Base-by-base conservation (phyloP, 2,329 filamentous ascomycete genomes). In the Spiromastix sp. region DNA sequence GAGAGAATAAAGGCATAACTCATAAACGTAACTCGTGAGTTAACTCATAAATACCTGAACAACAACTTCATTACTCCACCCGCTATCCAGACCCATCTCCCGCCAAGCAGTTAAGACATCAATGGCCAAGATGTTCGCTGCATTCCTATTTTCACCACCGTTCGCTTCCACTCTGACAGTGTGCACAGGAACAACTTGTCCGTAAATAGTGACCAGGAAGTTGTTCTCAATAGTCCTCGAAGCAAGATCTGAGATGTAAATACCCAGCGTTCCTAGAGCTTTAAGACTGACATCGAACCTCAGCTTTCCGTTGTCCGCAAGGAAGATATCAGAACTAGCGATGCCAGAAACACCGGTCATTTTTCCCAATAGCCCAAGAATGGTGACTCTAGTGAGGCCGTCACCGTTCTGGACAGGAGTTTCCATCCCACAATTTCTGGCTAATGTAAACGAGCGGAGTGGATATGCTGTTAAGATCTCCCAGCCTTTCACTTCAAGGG, bases 271-370 rank as follows among this genome's bases (percentile, higher is more conserved):
- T 0, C 89, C 89, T 2, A 95, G 61, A 0, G 86, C 86, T 54
- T 93, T 95, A 27, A 95, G 54, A 10, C 70, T 73, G 1, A 81
- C 74, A 48, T 77, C 74, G 9, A 93, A 60, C 5, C 74, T 59
- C 13, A 91, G 60, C 11, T 75, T 51, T 8, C 77, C 76, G 38
- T 74, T 79, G 5, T 69, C 64, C 22, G 71, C 60, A 46, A 78
- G 54, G 21, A 70, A 70, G 29, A 79, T 70, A 18, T 72, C 67
- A n/a, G 66, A 78, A 24, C 66, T 68, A 1, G 80, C 64, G 5
- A 94, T 70, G 0, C 85, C 86, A 1, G 85, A 86, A 1, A 80
- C 77, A 0, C 86, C 89, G 0, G 85, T 85, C 83, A 96, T 93
- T 58, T 95, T 94, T 2, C 74, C 81, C 3, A 93, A 45, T 2